Base-by-base conservation (phyloP, 768 basidiomycete species). In the Hygrocybe coccinea region DNA sequence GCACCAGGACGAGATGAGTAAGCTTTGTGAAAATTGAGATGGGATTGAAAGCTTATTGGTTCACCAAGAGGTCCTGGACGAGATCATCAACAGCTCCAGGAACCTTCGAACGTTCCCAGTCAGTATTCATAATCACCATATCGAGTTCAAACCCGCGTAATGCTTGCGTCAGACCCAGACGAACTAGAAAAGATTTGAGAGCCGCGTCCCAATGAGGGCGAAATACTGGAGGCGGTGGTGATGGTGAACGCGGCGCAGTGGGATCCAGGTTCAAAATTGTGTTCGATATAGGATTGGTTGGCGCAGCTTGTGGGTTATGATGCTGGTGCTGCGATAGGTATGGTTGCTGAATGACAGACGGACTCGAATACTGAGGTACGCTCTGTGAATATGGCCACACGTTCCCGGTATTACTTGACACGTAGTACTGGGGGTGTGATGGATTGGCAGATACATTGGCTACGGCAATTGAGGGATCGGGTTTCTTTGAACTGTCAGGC, bases 81-180 rank as follows among this genome's bases (percentile, higher is more conserved):
- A 89, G 67, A 24, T 78, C 76, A 3, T 70, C 68, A 33, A 90
- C 67, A 3, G 86, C 86, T 0, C 64, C 69, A 9, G 82, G 80
- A 6, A 88, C 72, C n/a, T 70, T 74, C 55, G 74, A 71, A 36
- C 73, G 73, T 67, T 89, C 88, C 79, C 83, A 87, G 1, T 81
- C 79, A 0, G 76, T 64, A 57, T 82, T 89, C 71, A 89, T 67
- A n/a, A 87, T 77, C 4, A 89, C 64, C 71, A 89, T 78, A 62
- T 91, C 88, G n/a, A 75, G 68, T 60, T 87, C 82, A 46, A 91
- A 81, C 0, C 85, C 88, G 36, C 72, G 74, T 43, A 82, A 61
- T 0, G 86, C 75, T 62, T 89, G 84, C 1, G 69, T 74, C 19
- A 89, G 65, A 3, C 84, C 81, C 15, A 82, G 73, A 43, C 77